Conservation (phyloP, 2,329 filamentous ascomycete genomes). For the Pseudogymnoascus sp. region DNA sequence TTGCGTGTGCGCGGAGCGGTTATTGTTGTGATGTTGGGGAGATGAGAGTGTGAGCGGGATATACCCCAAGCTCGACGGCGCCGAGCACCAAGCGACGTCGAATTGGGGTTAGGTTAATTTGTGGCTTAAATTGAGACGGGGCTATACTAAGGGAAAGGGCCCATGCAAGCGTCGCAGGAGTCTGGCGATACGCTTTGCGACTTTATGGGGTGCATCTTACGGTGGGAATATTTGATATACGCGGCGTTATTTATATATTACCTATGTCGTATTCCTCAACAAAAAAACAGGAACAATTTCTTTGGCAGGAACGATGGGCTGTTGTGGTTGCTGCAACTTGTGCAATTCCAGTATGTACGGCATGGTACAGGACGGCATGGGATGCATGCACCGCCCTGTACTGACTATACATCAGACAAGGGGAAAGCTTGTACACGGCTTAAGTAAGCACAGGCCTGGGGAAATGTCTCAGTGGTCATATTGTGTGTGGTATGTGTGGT, state of each 20-base stretch:
- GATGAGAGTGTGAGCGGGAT: constrained; percentile 1
- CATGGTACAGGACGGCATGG: not conserved
- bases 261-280: not conserved
- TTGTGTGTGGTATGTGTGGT: not conserved
- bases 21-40: constrained; percentile 2
- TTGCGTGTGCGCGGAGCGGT: not conserved
- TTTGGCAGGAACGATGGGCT: not conserved
- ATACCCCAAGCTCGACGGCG: constrained; percentile 1
- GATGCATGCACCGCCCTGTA: not conserved
- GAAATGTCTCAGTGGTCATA: not conserved
- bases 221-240: not conserved
- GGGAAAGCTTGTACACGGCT: constrained; percentile 2
- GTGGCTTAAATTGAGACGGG: constrained; percentile 5
- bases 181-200: not conserved
- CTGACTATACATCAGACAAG: not conserved
- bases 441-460: not conserved
- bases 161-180: not conserved
- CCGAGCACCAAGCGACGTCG: constrained; percentile 3
- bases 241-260: not conserved
- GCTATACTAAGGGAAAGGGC: not conserved
- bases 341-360: not conserved
- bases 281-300: not conserved
- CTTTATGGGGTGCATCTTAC: not conserved
- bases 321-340: not conserved
- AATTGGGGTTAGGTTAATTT: constrained; percentile 2